A percentile compares a stretch with the other conserved stretches of the same genome.
Evolutionary conservation across 495 filamentous ascomycete genomes (phyloP).

Genomic region (Neurospora discreta): DNA sequence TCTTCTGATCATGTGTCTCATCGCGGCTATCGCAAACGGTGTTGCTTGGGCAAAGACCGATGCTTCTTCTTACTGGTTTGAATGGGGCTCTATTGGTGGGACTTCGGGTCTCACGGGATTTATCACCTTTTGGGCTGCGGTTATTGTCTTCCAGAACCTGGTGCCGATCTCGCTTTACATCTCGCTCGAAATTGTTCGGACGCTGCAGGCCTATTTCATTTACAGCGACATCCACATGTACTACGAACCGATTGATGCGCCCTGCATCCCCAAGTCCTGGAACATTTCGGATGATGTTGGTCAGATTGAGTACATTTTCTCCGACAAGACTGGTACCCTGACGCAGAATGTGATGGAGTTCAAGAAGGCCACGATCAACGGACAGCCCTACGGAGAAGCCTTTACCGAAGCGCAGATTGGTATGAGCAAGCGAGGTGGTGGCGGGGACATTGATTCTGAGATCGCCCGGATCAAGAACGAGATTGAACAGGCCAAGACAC

Average conservation of each 20-base stretch:
- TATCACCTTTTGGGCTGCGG: conserved; percentile 88
- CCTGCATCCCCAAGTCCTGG: conserved; percentile 96
- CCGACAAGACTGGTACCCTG: conserved; percentile 95
- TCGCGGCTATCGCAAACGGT: conserved; percentile 77
- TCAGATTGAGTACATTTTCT: conserved; percentile 99
- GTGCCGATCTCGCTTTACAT: conserved; percentile 98
- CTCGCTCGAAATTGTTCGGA: conserved; percentile 90
- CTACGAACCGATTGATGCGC: conserved; percentile 84
- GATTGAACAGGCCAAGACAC: conserved; percentile 64
- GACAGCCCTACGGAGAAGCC: conserved; percentile 88
- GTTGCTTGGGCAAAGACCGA: conserved; percentile 63
- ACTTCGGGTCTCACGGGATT: conserved; percentile 72
- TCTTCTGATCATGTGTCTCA: conserved; percentile 79
- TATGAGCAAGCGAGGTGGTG: conserved; percentile 74
- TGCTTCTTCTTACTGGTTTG: conserved; percentile 72
- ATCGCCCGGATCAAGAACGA: conserved; percentile 59
- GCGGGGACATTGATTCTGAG: conserved; percentile 75
- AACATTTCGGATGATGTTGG: conserved; percentile 98
- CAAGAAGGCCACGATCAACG: conserved; percentile 94
- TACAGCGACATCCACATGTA: conserved; percentile 95
- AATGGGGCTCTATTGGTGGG: conserved; percentile 74
- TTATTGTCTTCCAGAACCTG: conserved; percentile 97
- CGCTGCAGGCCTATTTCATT: conserved; percentile 91
- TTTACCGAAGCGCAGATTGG: conserved; percentile 95
- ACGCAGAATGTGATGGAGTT: conserved; percentile 99